These are phyloP conservation scores for Polytrichum commune DNA, from an alignment of 225 moss, liverwort and hornwort genomes.

Conservation along the genomic window DNA sequence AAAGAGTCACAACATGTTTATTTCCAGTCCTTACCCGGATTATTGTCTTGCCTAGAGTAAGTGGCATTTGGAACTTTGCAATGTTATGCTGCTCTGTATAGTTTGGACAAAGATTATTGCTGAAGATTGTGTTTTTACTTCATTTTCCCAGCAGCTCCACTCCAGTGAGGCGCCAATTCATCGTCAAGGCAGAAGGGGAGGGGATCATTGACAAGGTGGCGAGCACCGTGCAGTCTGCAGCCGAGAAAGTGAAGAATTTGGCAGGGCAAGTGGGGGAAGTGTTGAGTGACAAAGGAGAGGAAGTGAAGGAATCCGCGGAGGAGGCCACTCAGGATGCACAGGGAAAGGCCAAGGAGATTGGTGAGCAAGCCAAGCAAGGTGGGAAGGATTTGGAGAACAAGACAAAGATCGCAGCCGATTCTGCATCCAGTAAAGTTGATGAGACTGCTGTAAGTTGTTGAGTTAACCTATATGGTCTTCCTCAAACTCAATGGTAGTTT, in stretches of 20 bases:
- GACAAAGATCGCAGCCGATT: constrained; percentile 15
- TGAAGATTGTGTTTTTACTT: background rate
- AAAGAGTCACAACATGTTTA: no score
- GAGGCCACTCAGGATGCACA: constrained; percentile 1
- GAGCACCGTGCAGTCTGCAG: constrained; percentile 6
- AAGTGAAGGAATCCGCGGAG: constrained; percentile 14
- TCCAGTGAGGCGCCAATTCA: constrained; percentile 6
- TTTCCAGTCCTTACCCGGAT: no score
- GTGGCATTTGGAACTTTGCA: no score
- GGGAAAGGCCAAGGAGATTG: constrained; percentile 7
- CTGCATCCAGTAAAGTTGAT: constrained; percentile 11
- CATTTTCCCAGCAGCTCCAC: constrained; percentile 11
- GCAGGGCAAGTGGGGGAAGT: constrained; percentile 16
- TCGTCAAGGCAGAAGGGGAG: constrained; percentile 13
- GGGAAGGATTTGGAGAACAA: constrained; percentile 17
- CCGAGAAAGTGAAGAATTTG: background rate
- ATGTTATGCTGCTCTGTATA: no score
- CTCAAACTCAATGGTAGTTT: no score
- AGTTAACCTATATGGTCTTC: background rate
- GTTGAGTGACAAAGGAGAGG: constrained; percentile 10
- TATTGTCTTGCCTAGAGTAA: no score
- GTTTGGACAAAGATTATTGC: background rate
- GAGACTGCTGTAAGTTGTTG: constrained; percentile 20
- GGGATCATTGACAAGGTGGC: constrained; percentile 15
- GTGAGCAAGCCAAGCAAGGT: constrained; percentile 1